Base-by-base conservation (phyloP, 2,329 filamentous ascomycete species). In the Nigrospora osmanthi region DNA sequence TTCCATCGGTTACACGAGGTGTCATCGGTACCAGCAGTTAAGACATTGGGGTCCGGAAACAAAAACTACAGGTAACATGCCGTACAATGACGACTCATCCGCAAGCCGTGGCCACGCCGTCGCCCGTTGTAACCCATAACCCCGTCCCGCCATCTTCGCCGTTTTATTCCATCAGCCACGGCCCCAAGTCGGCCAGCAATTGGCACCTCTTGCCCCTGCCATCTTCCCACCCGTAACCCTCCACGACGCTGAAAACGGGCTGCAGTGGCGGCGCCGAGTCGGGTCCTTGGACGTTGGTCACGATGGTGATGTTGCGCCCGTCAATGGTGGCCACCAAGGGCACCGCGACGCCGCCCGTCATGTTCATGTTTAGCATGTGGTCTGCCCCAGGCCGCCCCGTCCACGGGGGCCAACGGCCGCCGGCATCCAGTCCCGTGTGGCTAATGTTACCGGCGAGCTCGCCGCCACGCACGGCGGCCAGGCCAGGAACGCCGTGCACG, bases 211-310 rank as follows among this genome's bases (percentile, higher is more conserved):
- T 49, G 0, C 73, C 72, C 16, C 73, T 58, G 0, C 67, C 69
- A 2, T 63, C 71, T 46, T 76, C 73, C 72, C 72, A 75, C 3
- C 56, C 57, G 46, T 61, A 66, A 2, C 65, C 71, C 53, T 72
- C 58, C 6, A 64, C 67, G 28, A 74, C 40, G 0, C 52, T 56
- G 47, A 76, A 57, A 10, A 36, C 17, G 6, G 56, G 48, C 34
- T 48, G 43, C 5, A 59, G 41, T 2, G 53, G 47, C n/a, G 37
- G n/a, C 2, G 38, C 41, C 10, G 47, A 63, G 3, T 58, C 49
- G 43, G 72, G 71, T 10, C 58, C 54, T 14, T 67, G 44, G 14
- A 55, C 32, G 52, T 65, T 44, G 54, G 49, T 56, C 48, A 54
- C 53, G 54, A 56, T 55, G 46, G 48, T 52, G 45, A 54, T 58